Base-by-base conservation (phyloP, 2,329 filamentous ascomycete species). In the Coniella vitis region DNA sequence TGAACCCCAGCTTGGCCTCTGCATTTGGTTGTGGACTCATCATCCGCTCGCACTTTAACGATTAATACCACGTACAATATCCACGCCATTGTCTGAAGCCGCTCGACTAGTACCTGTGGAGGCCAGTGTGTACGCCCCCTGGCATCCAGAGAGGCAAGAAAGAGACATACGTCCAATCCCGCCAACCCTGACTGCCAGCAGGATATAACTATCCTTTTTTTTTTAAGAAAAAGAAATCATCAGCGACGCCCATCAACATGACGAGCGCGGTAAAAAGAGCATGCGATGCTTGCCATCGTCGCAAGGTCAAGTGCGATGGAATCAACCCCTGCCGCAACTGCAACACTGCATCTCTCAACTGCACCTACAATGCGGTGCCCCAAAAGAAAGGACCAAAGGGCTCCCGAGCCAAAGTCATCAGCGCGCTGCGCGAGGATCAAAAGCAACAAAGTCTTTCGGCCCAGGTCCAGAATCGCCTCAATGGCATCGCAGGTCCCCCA, bases 301-400 rank as follows among this genome's bases (percentile, higher is more conserved):
- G 83, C 64, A 87, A 87, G 65, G 83, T 87, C 62, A 86, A 85
- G 64, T 87, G 84, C 62, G 82, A 86, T 60, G 82, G 83, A 50
- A 71, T 80, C 61, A 82, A 82, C 58, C 83, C 84, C 17, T 89
- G 84, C 65, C 76, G 79, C 52, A 86, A 87, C 65, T 88, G 84
- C 66, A 73, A 74, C 12, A 78, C 82, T 7, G 81, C 84, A 7
- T 75, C 81, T 59, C 71, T 87, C 16, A 72, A 75, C 12, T 88
- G 84, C 71, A 87, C 83, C 25, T 88, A 87, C 73, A 83, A 86
- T 68, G 81, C 83, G 31, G 80, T 87, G 32, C 83, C 83, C 2
- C 84, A 86, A 67, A 87, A 87, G 69, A 87, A 87, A 64, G 84
- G 84, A 1, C 84, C 84, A 38, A 87, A 87, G 66, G 84, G 84